Base-by-base conservation (phyloP, 2,329 filamentous ascomycete genomes). In the Arthrobotrys conoides region DNA sequence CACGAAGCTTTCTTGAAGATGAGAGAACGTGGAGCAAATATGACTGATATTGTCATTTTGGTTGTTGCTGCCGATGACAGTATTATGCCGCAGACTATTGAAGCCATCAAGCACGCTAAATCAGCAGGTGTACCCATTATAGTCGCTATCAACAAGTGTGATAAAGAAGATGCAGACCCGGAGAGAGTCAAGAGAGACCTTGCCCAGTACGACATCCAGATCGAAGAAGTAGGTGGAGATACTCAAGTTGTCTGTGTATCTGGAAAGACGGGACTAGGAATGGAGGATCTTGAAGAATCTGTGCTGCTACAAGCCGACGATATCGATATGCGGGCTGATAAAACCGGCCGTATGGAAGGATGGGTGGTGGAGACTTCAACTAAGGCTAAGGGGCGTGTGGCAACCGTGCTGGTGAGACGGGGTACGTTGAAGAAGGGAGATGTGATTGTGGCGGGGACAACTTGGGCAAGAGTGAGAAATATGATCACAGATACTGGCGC, bases 21-120 rank as follows among this genome's bases (percentile, higher is more conserved):
- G 96, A 91, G 96, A 36, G 93, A 97, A 83, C 91, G 96, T 81
- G 96, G 96, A 80, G 96, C 96, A 36, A 93, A 95, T 79, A 94
- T 98, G 61, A 99, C 96, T 0, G 96, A 99, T 83, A 97, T 99
- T 81, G 93, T 99, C 14, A 91, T 99, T 49, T 86, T 99, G 20
- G 96, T 99, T 0, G 95, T 99, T 22, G 96, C 96, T 5, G 95
- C 95, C 8, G 96, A 99, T 83, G 96, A 99, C 83, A 96, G 94
- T 83, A 95, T 99, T 82, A 99, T 96, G 87, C 96, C 96, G 2
- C 96, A 99, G 83, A 99, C 96, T 0, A 87, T 98, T 1, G 96
- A 99, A 86, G 96, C 96, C 5, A 90, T 99, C 83, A 97, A 96
- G 84, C 96, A 99, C 83, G 95, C 96, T 6, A 92, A 91, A 71